phyloP scores from a whole-genome alignment of 1,139 yeast genomes.

The Sugiyamaella grinbergsii region DNA sequence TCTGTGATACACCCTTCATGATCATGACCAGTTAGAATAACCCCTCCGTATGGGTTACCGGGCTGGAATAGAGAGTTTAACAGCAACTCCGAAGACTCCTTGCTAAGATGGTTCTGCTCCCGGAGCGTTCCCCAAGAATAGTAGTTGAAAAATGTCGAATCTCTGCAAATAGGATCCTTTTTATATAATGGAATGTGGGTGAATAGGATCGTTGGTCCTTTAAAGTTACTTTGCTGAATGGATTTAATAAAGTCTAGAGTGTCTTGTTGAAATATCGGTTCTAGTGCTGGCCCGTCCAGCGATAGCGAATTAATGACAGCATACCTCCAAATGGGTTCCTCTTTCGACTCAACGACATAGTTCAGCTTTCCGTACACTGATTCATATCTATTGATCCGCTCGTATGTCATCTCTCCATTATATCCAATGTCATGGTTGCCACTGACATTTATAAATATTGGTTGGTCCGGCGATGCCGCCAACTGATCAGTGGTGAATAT shows the following conservation, averaged over 20 bases:
- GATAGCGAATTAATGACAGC: constrained; percentile 83
- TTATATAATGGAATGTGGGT: constrained; percentile 92
- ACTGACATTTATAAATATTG: constrained; percentile 67
- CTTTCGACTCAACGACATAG: constrained; percentile 49
- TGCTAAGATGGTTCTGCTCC: constrained; percentile 83
- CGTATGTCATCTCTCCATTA: constrained; percentile 91
- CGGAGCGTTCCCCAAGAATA: constrained; percentile 65
- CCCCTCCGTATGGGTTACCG: constrained; percentile 53
- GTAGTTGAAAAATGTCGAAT: constrained; percentile 76
- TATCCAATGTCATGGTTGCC: constrained; percentile 98
- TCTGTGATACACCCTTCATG: constrained; percentile 88
- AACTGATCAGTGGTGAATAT: constrained; percentile 36
- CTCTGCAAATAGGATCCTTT: constrained; percentile 75
- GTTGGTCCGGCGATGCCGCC: constrained; percentile 41
- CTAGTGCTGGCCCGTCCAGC: constrained; percentile 87
- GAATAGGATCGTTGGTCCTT: constrained; percentile 78
- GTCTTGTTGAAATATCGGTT: constrained; percentile 63
- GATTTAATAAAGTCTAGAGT: constrained; percentile 71
- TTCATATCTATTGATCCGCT: constrained; percentile 79
- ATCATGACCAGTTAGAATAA: constrained; percentile 91
- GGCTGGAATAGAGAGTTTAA: constrained; percentile 65
- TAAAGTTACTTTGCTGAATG: constrained; percentile 53
- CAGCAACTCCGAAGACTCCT: constrained; percentile 65
- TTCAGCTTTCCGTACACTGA: constrained; percentile 80
- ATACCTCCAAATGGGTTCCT: constrained; percentile 57